Percentiles rank a stretch among this genome's conserved stretches.
These are phyloP conservation scores for Tolypocladium tundrense DNA, from an alignment of 2,329 filamentous ascomycete genomes.

Conservation along the genomic window DNA sequence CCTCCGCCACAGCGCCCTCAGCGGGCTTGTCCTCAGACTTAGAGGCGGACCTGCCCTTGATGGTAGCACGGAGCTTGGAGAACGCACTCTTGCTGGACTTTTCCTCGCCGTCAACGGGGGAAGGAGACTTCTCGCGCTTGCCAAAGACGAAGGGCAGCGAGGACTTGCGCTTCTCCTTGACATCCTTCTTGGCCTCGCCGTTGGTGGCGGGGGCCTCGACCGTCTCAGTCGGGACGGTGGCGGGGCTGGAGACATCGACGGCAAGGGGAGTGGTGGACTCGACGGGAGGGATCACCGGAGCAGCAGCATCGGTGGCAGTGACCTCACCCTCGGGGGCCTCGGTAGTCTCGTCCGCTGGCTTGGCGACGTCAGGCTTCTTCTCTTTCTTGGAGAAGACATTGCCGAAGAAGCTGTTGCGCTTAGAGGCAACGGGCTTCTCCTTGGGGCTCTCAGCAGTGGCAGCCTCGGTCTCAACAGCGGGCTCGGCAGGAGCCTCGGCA, in stretches of 20 bases:
- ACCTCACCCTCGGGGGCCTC: slow-evolving; percentile 31
- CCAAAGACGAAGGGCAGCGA: slow-evolving; percentile 65
- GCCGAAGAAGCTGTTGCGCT: slow-evolving; percentile 49
- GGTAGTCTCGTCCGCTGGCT: slow-evolving; percentile 25
- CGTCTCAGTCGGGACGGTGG: slow-evolving; percentile 35
- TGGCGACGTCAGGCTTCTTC: slow-evolving; percentile 45
- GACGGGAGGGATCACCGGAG: slow-evolving; percentile 49
- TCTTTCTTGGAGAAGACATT: slow-evolving; percentile 42
- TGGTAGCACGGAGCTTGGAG: slow-evolving; percentile 50
- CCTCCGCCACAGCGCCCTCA: slow-evolving; percentile 23
- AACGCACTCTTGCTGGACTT: slow-evolving; percentile 36
- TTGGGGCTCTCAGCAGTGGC: slow-evolving; percentile 30
- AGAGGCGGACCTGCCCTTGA: slow-evolving; percentile 35
- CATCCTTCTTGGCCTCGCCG: slow-evolving; percentile 49
- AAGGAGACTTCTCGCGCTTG: slow-evolving; percentile 59
- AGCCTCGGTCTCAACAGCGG: slow-evolving; percentile 29
- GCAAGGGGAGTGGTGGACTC: slow-evolving; percentile 47
- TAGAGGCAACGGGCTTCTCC: slow-evolving; percentile 39
- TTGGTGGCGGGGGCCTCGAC: slow-evolving; percentile 34
- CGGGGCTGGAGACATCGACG: slow-evolving; percentile 40
- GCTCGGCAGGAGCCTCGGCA: slow-evolving; percentile 19
- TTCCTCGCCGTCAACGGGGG: slow-evolving; percentile 52
- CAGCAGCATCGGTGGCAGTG: slow-evolving; percentile 36
- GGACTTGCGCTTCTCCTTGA: slow-evolving; percentile 77
- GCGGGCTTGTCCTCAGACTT: slow-evolving; percentile 32